Conservation (phyloP, 2,329 filamentous ascomycete genomes). For the Elsinoe perseae region DNA sequence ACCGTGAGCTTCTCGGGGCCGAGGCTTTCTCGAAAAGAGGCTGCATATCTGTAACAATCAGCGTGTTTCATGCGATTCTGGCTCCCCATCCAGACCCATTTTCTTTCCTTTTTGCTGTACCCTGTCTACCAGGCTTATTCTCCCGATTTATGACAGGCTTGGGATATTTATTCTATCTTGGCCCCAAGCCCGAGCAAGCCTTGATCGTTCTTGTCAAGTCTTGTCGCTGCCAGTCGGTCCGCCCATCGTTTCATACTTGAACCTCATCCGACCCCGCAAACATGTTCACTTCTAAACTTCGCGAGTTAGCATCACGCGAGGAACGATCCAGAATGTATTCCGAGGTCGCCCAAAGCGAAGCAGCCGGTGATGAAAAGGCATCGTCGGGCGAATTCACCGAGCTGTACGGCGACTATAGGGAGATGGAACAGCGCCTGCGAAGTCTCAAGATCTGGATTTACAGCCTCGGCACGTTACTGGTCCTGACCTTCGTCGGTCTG, state of each 20-base stretch:
- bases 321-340: constrained; percentile 14
- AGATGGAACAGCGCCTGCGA: constrained; percentile 12
- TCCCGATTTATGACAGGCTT: not conserved
- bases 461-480: constrained; percentile 5
- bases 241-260: constrained; percentile 4
- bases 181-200: constrained; percentile 1
- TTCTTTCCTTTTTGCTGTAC: not conserved
- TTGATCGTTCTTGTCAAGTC: constrained; percentile 11
- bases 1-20: not conserved
- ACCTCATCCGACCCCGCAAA: constrained; percentile 10
- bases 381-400: constrained; percentile 2
- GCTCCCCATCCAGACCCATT: not conserved
- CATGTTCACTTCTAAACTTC: constrained; percentile 13
- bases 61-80: constrained; percentile 6
- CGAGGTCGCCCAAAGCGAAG: constrained; percentile 8
- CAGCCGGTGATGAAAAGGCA: constrained; percentile 8
- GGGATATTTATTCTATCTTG: constrained; percentile 1
- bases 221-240: constrained; percentile 10
- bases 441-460: constrained; percentile 14
- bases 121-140: not conserved
- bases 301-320: constrained; percentile 1
- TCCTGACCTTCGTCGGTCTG: not conserved
- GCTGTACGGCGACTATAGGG: constrained; percentile 11
- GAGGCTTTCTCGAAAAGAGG: constrained; percentile 1
- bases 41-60: constrained; percentile 6